Evolutionary conservation across 306 rosid genomes (phyloP).

Genomic region (Citrullus amarus): DNA sequence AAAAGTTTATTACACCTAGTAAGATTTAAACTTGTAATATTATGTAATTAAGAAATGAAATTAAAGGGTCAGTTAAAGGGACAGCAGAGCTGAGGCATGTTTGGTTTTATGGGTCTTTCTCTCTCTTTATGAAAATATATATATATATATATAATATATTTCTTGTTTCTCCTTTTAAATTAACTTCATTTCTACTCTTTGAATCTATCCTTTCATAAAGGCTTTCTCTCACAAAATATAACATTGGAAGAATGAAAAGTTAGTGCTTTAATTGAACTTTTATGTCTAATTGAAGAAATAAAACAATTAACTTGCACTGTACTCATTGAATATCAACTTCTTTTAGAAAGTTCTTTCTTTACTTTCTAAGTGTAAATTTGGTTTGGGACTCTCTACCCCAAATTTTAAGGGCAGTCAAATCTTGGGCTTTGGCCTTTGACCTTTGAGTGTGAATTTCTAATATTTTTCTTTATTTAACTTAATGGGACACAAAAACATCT

Average conservation of each 20-base stretch:
- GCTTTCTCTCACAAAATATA: not conserved
- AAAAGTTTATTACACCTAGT: too few relatives aligned
- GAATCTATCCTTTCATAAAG: not conserved
- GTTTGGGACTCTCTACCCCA: not conserved
- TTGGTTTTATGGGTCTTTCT: not conserved
- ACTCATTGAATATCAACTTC: conserved; percentile 1
- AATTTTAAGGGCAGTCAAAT: not conserved
- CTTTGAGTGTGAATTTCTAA: not conserved
- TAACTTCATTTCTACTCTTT: conserved; percentile 6
- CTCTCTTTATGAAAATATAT: not conserved
- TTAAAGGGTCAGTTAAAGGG: not conserved
- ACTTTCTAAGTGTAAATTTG: not conserved
- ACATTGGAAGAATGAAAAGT: not conserved
- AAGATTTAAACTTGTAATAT: too few relatives aligned
- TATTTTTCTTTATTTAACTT: not conserved
- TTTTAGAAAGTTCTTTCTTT: not conserved
- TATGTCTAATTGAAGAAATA: not conserved
- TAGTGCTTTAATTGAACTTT: not conserved
- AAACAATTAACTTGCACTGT: not conserved
- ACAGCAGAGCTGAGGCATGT: not conserved
- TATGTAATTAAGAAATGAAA: too few relatives aligned
- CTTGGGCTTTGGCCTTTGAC: not conserved
- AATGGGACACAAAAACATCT: not conserved
- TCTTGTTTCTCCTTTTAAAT: not conserved
- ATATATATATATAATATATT: too few relatives aligned